A percentile compares a stretch with the other conserved stretches of the same genome.
These are phyloP conservation scores for Candida neerlandica DNA, from an alignment of 1,139 yeast species.

Conservation along the genomic window DNA sequence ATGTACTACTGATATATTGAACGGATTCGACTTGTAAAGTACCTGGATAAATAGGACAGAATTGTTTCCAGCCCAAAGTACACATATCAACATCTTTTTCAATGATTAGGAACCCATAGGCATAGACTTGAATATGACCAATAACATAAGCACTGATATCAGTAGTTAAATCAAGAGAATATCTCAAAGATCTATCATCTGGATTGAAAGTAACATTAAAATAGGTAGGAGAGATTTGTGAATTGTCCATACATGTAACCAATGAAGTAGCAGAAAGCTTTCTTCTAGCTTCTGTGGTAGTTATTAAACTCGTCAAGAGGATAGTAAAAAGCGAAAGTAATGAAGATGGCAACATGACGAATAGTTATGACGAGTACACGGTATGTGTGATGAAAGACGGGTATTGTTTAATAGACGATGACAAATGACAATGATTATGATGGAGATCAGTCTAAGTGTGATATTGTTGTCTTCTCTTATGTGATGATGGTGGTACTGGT, in stretches of 20 bases:
- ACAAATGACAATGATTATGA: too few relatives aligned
- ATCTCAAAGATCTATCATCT: slow-evolving; percentile 60
- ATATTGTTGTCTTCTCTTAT: too few relatives aligned
- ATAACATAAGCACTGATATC: slow-evolving; percentile 57
- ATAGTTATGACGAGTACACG: background rate
- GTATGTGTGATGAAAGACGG: background rate
- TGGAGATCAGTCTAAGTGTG: too few relatives aligned
- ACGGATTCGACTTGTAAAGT: slow-evolving; percentile 66
- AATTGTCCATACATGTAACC: slow-evolving; percentile 72
- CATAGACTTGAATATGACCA: slow-evolving; percentile 68
- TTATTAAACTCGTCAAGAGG: slow-evolving; percentile 8
- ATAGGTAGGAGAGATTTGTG: slow-evolving; percentile 63
- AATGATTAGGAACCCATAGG: slow-evolving; percentile 72
- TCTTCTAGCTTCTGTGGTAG: slow-evolving; percentile 31
- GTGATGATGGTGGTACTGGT: background rate
- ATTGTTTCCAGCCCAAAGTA: slow-evolving; percentile 69
- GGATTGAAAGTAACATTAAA: slow-evolving; percentile 72
- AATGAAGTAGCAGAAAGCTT: slow-evolving; percentile 62
- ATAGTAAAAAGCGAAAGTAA: slow-evolving; percentile 4
- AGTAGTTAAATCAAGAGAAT: slow-evolving; percentile 62
- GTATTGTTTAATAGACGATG: background rate
- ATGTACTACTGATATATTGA: slow-evolving; percentile 51
- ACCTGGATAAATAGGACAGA: slow-evolving; percentile 78
- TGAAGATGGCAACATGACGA: background rate
- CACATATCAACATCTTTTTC: slow-evolving; percentile 58